These are phyloP conservation scores for Selaginella moellendorffii DNA, from an alignment of 75 land plant species.

Conservation along the genomic window DNA sequence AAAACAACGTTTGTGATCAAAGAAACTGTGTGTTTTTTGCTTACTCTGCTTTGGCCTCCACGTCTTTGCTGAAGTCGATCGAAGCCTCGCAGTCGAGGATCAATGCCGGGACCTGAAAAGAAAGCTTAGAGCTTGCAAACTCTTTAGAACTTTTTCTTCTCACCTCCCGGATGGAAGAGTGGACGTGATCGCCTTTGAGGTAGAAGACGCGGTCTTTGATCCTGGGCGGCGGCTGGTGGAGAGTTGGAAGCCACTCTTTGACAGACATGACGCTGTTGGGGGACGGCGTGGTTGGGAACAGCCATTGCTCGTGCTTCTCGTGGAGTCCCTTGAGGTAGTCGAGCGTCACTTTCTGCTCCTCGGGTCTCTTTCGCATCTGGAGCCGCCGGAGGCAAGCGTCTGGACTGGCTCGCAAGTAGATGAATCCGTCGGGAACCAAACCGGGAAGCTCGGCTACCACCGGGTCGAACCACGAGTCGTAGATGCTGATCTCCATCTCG, in stretches of 20 bases:
- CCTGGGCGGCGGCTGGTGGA: conserved; percentile 36
- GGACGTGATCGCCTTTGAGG: conserved; percentile 78
- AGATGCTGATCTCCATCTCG: conserved; percentile 98
- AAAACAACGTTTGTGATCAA: too few species aligned
- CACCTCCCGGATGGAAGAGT: conserved; percentile 93
- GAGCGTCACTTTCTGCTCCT: conserved; percentile 46
- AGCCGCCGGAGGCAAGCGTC: conserved; percentile 84
- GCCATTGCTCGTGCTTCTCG: conserved; percentile 98
- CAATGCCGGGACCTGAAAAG: conserved; percentile 83
- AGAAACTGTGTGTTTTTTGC: too few species aligned
- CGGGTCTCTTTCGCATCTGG: conserved; percentile 43
- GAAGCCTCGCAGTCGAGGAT: conserved; percentile 88
- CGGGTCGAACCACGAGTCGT: conserved; percentile 99
- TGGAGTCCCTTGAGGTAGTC: conserved; percentile 83
- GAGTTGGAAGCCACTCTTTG: conserved; percentile 34
- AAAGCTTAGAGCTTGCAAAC: neutral
- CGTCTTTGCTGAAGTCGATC: conserved; percentile 84
- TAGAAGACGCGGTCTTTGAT: conserved; percentile 78
- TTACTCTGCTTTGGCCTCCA: conserved; percentile 85
- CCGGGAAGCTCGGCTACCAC: conserved; percentile 88
- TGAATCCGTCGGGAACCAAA: conserved; percentile 91
- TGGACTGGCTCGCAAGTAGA: conserved; percentile 90
- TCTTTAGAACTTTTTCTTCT: too few species aligned
- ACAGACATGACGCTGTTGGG: conserved; percentile 63
- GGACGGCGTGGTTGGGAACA: conserved; percentile 58